These are phyloP conservation scores for Yamadazyma siamensis DNA, from an alignment of 1,139 yeast genomes.

Conservation along the genomic window DNA sequence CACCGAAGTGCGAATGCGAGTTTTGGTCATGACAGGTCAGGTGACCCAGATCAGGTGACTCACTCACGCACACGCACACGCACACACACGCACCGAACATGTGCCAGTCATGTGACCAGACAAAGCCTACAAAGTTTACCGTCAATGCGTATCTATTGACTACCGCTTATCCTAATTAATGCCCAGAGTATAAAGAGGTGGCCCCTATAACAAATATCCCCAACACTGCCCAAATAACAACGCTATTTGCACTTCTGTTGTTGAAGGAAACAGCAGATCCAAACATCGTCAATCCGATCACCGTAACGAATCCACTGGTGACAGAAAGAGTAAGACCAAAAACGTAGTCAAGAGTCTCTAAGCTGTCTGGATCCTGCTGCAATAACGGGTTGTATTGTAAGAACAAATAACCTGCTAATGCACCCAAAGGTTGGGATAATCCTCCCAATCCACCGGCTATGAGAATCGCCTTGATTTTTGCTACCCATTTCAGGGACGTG, in stretches of 20 bases:
- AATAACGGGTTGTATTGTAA: constrained; percentile 33
- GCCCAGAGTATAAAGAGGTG: constrained; percentile 4
- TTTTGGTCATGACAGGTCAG: too few species aligned
- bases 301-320: constrained; percentile 81
- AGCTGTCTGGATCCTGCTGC: constrained; percentile 22
- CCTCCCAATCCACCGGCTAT: constrained; percentile 75
- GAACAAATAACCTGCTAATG: constrained; percentile 62
- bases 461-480: constrained; percentile 60
- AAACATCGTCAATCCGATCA: constrained; percentile 83
- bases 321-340: constrained; percentile 68
- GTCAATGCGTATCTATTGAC: not conserved
- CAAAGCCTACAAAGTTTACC: too few species aligned
- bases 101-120: too few species aligned
- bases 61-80: too few species aligned
- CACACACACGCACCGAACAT: too few species aligned
- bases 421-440: constrained; percentile 86
- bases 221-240: constrained; percentile 48
- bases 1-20: too few species aligned
- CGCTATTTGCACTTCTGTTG: constrained; percentile 49
- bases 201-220: constrained; percentile 43
- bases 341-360: constrained; percentile 34
- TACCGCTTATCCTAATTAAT: constrained; percentile 1
- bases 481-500: constrained; percentile 14
- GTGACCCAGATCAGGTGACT: too few species aligned
- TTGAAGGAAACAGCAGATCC: constrained; percentile 73